Conservation (phyloP, 2,329 filamentous ascomycete genomes). For the Clonostachys chloroleuca region DNA sequence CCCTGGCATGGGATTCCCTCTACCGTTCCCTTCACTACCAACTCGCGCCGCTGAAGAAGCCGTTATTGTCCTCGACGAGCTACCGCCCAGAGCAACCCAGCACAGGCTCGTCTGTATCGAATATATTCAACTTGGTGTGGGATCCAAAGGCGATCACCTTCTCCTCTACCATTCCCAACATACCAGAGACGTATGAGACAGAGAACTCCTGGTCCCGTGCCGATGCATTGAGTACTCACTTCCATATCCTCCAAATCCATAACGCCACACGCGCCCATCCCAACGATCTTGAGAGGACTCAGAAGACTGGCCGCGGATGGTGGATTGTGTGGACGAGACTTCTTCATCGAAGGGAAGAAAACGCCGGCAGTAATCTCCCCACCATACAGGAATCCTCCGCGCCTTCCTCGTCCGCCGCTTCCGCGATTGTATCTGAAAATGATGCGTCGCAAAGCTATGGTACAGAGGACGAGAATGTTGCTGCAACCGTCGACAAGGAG, state of each 20-base stretch:
- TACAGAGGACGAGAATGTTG: conserved; percentile 5
- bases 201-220: conserved; percentile 46
- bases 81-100: conserved; percentile 49
- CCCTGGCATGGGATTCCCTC: conserved; percentile 48
- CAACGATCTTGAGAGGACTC: conserved; percentile 53
- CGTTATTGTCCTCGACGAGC: conserved; percentile 49
- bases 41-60: conserved; percentile 52
- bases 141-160: conserved; percentile 51
- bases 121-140: conserved; percentile 61
- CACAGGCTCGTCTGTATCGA: conserved; percentile 16
- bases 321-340: conserved; percentile 66
- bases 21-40: conserved; percentile 59
- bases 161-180: conserved; percentile 62
- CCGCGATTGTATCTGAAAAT: neutral
- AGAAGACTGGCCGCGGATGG: conserved; percentile 64
- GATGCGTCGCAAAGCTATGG: conserved; percentile 1
- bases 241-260: conserved; percentile 57
- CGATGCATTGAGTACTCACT: conserved; percentile 62
- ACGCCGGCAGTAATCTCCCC: neutral
- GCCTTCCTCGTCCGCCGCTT: conserved; percentile 10
- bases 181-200: conserved; percentile 42
- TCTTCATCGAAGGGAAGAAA: conserved; percentile 24
- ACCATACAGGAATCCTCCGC: conserved; percentile 17
- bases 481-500: conserved; percentile 40
- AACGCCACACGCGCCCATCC: conserved; percentile 31